These are phyloP conservation scores for Ogataea wickerhamii DNA, from an alignment of 805 yeast genomes.

Conservation along the genomic window DNA sequence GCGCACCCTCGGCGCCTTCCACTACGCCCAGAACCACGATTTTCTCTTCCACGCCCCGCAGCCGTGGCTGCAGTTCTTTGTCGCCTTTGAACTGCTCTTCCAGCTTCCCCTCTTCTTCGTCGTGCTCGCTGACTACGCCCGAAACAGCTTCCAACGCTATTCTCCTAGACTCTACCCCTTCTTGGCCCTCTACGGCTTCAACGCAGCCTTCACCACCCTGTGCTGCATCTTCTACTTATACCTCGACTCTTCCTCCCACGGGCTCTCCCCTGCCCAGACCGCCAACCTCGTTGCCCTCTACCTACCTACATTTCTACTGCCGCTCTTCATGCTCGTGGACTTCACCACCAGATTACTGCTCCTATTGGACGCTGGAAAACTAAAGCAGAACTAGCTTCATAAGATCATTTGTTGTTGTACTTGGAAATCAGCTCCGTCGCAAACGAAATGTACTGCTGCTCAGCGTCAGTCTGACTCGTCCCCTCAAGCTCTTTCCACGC, in stretches of 20 bases:
- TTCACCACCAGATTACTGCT: conserved; percentile 21
- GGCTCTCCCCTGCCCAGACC: conserved; percentile 37
- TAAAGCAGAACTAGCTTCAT: conserved; percentile 1
- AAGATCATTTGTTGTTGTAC: conserved; percentile 30
- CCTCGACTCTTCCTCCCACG: conserved; percentile 34
- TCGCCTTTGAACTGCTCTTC: conserved; percentile 63
- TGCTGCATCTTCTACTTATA: conserved; percentile 60
- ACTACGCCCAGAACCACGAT: conserved; percentile 65
- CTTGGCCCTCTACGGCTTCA: conserved; percentile 68
- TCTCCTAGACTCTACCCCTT: conserved; percentile 22
- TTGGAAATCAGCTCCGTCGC: conserved; percentile 61
- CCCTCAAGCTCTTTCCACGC: conserved; percentile 92
- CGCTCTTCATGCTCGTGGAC: conserved; percentile 53
- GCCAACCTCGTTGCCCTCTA: conserved; percentile 51
- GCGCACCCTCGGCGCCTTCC: conserved; percentile 48
- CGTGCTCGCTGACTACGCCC: conserved; percentile 34
- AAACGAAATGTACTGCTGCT: conserved; percentile 66
- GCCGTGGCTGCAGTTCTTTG: conserved; percentile 70
- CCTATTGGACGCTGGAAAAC: conserved; percentile 2
- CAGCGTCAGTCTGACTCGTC: conserved; percentile 84
- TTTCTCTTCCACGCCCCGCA: conserved; percentile 51
- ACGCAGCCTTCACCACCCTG: conserved; percentile 77
- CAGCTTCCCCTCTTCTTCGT: conserved; percentile 77
- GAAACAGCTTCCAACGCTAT: conserved; percentile 13
- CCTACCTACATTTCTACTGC: conserved; percentile 69